phyloP scores from a whole-genome alignment of 345 rosid genomes.

The Sapria himalayana region DNA sequence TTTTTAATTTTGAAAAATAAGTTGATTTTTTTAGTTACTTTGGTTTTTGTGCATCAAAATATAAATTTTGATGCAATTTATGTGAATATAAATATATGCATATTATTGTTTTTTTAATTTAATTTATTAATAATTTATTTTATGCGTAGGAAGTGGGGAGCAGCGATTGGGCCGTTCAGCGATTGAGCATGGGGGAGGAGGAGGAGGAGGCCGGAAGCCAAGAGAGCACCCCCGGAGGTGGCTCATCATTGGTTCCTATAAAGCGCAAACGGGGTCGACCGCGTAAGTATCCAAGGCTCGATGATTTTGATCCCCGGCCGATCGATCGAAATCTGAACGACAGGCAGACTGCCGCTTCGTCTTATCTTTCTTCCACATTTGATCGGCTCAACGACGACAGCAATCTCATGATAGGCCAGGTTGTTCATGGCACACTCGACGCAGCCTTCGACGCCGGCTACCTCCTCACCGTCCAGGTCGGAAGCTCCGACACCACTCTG shows the following conservation, averaged over 20 bases:
- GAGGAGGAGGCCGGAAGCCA: too few relatives aligned
- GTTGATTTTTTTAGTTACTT: too few relatives aligned
- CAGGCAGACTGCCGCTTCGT: slow-evolving; percentile 15
- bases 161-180: too few relatives aligned
- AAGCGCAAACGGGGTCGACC: slow-evolving; percentile 88
- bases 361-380: slow-evolving; percentile 18
- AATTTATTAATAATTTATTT: too few relatives aligned
- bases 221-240: slow-evolving; percentile 17
- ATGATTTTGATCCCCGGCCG: slow-evolving; percentile 8
- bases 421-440: slow-evolving; percentile 49
- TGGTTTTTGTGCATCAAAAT: too few relatives aligned
- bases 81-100: too few relatives aligned
- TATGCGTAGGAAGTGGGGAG: too few relatives aligned
- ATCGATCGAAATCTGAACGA: slow-evolving; percentile 11
- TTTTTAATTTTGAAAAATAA: too few relatives aligned
- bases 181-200: too few relatives aligned
- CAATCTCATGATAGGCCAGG: slow-evolving; percentile 41
- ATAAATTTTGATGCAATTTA: too few relatives aligned
- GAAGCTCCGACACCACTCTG: slow-evolving; percentile 29
- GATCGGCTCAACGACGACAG: slow-evolving; percentile 13
- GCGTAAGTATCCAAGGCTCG: slow-evolving; percentile 31
- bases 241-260: slow-evolving; percentile 20
- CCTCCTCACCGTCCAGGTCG: slow-evolving; percentile 48
- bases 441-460: slow-evolving; percentile 64
- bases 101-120: too few relatives aligned